phyloP scores from a whole-genome alignment of 371 early-diverging fungal species.

The Mycotypha africana region DNA sequence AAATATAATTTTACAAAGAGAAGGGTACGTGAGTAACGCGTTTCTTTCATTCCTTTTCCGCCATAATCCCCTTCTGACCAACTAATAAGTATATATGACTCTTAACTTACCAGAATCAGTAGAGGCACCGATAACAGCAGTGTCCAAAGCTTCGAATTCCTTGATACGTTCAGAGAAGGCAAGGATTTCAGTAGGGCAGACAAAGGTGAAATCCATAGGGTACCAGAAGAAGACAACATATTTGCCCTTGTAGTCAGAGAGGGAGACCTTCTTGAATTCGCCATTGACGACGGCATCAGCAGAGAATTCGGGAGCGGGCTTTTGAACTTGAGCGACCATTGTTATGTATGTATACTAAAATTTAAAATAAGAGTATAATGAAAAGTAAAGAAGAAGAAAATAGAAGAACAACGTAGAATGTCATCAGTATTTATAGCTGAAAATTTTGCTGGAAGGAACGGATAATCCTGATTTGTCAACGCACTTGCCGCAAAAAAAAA shows the following conservation, averaged over 20 bases:
- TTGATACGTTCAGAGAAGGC: slow-evolving; percentile 61
- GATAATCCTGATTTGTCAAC: no score
- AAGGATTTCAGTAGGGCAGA: slow-evolving; percentile 69
- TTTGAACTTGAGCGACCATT: slow-evolving; percentile 34
- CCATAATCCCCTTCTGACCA: neutral
- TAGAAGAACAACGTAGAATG: neutral
- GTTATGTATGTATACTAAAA: neutral
- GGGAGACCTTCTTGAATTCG: slow-evolving; percentile 72
- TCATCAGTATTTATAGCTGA: neutral
- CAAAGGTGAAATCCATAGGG: slow-evolving; percentile 52
- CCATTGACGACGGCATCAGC: slow-evolving; percentile 73
- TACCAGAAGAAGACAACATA: slow-evolving; percentile 46
- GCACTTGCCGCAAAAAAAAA: no score
- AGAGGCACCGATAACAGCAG: slow-evolving; percentile 48
- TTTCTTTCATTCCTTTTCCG: neutral
- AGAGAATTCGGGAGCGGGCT: slow-evolving; percentile 72
- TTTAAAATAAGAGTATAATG: neutral
- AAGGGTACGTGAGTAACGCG: neutral
- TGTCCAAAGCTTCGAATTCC: slow-evolving; percentile 62
- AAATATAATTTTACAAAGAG: neutral
- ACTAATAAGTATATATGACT: neutral
- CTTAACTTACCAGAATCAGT: slow-evolving; percentile 39
- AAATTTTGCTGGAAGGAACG: no score
- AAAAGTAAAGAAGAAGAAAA: neutral
- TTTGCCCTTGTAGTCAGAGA: slow-evolving; percentile 85